Conservation (phyloP, 345 rosid species). For the Eucalyptus curtisii region DNA sequence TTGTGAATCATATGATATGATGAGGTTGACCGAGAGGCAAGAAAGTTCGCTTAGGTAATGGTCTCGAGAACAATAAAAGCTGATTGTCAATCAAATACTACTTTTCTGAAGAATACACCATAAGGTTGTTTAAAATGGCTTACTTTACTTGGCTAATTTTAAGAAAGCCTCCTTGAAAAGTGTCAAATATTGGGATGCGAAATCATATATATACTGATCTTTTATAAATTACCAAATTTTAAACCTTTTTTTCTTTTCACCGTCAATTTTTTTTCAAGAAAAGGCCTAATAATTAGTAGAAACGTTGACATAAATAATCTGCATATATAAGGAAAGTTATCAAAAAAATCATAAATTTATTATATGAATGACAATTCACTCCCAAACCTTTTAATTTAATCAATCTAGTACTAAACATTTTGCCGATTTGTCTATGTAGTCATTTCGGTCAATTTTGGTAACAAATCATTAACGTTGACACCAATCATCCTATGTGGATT, state of each 20-base stretch:
- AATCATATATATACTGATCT: neutral
- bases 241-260: neutral
- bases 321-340: neutral
- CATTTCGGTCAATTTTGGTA: fast-evolving
- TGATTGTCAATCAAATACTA: neutral
- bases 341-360: neutral
- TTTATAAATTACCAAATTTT: neutral
- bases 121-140: neutral
- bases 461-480: neutral
- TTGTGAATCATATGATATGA: neutral
- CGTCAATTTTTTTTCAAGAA: fast-evolving
- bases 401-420: neutral
- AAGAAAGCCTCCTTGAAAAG: neutral
- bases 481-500: neutral
- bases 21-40: neutral
- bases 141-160: neutral
- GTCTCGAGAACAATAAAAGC: neutral
- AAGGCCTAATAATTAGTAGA: neutral
- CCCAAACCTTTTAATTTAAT: no score
- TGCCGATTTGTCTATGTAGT: neutral
- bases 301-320: neutral
- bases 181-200: neutral
- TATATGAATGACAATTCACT: neutral
- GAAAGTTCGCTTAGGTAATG: neutral
- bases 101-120: neutral